phyloP scores from a whole-genome alignment of 768 basidiomycete genomes.

The Boletellus ananas region DNA sequence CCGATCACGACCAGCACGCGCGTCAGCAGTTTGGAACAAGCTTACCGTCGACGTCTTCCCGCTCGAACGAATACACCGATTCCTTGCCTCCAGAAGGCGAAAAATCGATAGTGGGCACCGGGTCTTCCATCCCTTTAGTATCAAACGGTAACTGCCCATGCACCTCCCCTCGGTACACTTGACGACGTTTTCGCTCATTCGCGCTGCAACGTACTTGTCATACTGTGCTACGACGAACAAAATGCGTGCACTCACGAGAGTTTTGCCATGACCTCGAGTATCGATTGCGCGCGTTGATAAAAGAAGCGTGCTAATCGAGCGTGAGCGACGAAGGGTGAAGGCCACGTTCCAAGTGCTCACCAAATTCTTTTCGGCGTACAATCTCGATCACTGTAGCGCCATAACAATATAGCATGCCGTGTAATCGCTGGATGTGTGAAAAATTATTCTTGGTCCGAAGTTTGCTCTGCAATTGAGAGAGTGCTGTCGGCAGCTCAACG shows the following conservation, averaged over 20 bases:
- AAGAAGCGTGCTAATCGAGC: constrained; percentile 63
- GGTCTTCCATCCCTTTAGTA: constrained; percentile 73
- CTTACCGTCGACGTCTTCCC: constrained; percentile 70
- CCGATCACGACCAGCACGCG: too few relatives aligned
- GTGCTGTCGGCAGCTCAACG: constrained; percentile 61
- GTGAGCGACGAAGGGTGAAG: constrained; percentile 4
- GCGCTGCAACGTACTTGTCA: constrained; percentile 40
- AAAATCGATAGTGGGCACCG: constrained; percentile 77
- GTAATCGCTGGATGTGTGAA: constrained; percentile 84
- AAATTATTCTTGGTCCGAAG: constrained; percentile 81
- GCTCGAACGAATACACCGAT: constrained; percentile 60
- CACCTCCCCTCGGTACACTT: constrained; percentile 80
- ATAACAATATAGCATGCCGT: constrained; percentile 89
- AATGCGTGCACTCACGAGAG: constrained; percentile 59
- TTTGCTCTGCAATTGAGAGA: constrained; percentile 65
- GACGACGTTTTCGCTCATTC: constrained; percentile 76
- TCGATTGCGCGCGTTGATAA: constrained; percentile 71
- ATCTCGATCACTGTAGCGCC: constrained; percentile 89
- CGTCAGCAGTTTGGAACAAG: background rate
- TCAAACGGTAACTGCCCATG: constrained; percentile 88
- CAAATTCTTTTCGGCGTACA: constrained; percentile 85
- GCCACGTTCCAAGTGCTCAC: constrained; percentile 39
- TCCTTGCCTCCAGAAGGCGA: constrained; percentile 65
- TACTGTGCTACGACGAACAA: background rate
- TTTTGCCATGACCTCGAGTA: constrained; percentile 84